Base-by-base conservation (phyloP, 2,329 filamentous ascomycete species). In the Cercospora nicotianae region DNA sequence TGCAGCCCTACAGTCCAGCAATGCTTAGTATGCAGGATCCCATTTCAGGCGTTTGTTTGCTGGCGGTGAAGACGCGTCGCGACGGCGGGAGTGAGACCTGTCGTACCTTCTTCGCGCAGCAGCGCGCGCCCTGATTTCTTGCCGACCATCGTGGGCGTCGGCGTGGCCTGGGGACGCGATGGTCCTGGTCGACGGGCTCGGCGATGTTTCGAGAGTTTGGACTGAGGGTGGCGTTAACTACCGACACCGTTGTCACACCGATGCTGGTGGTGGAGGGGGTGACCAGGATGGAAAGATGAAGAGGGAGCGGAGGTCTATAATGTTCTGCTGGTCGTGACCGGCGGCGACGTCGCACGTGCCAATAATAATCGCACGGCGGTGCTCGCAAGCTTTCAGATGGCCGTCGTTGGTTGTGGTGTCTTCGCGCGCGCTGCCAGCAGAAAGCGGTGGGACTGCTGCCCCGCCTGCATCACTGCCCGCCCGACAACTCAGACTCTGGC, bases 1-100 rank as follows among this genome's bases (percentile, higher is more conserved):
- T 96, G 93, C 72, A 99, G 89, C 72, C 95, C 94, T 97, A 78
- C 57, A 65, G 48, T 31, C 42, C 55, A 62, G 23, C 51, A 55
- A 69, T 67, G 62, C 63, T 69, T 68, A 70, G 68, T 67, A 73
- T 72, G 69, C 71, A 69, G 53, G 67, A 57, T 70, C 67, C 71
- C 69, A 67, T 67, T 68, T 69, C 60, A 58, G 64, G 69, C 63
- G 63, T 63, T 67, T 36, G 64, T 61, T 67, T 36, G 64, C 58
- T 60, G 64, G 68, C 68, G 68, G 70, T 70, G 68, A 66, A 65
- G 65, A 63, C 28, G 67, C 62, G 63, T 61, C 61, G 59, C 45
- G 60, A 61, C 65, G 53, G 16, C 36, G 36, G 36, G 36, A 23
- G 63, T 30, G 63, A 51, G 65, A 68, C 55, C 58, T 69, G 60